Conservation (phyloP, 495 filamentous ascomycete species). For the Trichoderma asperelloides region DNA sequence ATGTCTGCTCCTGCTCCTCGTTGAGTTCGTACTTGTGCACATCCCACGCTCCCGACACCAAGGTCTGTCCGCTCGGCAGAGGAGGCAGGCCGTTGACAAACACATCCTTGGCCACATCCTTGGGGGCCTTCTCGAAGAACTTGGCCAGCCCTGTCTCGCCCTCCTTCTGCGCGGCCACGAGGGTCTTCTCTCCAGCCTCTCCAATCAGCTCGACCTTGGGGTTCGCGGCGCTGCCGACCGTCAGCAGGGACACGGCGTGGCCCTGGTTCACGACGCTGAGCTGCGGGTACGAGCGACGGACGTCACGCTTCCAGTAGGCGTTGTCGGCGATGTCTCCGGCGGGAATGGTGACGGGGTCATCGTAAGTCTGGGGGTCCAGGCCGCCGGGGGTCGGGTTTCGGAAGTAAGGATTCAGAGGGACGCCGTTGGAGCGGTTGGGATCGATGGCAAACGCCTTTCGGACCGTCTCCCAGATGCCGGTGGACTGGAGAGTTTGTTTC, state of each 20-base stretch:
- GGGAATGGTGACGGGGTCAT: slow-evolving; percentile 86
- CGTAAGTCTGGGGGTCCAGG: slow-evolving; percentile 65
- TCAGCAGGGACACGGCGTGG: slow-evolving; percentile 77
- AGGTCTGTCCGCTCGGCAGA: slow-evolving; percentile 57
- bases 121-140: slow-evolving; percentile 60
- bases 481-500: slow-evolving; percentile 97
- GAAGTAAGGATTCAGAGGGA: slow-evolving; percentile 88
- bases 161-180: slow-evolving; percentile 71
- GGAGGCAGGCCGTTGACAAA: slow-evolving; percentile 75
- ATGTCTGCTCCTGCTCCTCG: slow-evolving; percentile 49
- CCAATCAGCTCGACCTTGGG: slow-evolving; percentile 81
- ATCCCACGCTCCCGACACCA: slow-evolving; percentile 35
- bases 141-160: slow-evolving; percentile 62
- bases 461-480: slow-evolving; percentile 79
- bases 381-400: slow-evolving; percentile 80
- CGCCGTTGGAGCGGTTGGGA: slow-evolving; percentile 78
- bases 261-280: slow-evolving; percentile 72
- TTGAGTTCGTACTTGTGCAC: slow-evolving; percentile 47
- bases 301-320: slow-evolving; percentile 95
- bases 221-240: slow-evolving; percentile 69
- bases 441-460: slow-evolving; percentile 73
- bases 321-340: slow-evolving; percentile 94
- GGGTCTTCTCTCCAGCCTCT: slow-evolving; percentile 69
- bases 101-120: slow-evolving; percentile 50
- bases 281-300: slow-evolving; percentile 75